These are phyloP conservation scores for Psilocybe subaeruginosa DNA, from an alignment of 768 basidiomycete species.

Conservation along the genomic window DNA sequence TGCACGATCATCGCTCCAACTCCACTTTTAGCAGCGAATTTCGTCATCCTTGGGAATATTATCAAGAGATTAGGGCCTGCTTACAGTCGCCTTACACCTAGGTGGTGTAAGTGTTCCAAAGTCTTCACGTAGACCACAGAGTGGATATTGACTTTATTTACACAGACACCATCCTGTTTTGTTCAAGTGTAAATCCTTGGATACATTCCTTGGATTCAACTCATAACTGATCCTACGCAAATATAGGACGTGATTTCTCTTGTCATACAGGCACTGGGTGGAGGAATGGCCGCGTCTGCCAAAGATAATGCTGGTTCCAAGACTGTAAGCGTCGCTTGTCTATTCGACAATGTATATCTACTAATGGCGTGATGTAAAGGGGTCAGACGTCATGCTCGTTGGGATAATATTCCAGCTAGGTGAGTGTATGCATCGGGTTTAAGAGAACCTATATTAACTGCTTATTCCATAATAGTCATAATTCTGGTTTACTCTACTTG, in stretches of 20 bases:
- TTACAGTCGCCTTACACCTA: slow-evolving; percentile 53
- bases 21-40: slow-evolving; percentile 58
- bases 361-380: slow-evolving; percentile 28
- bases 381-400: slow-evolving; percentile 52
- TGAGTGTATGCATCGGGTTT: slow-evolving; percentile 4
- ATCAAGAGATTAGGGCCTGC: slow-evolving; percentile 43
- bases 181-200: slow-evolving; percentile 29
- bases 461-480: slow-evolving; percentile 29
- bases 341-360: not conserved
- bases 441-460: too few relatives aligned
- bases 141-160: not conserved
- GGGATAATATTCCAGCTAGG: slow-evolving; percentile 54
- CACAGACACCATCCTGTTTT: slow-evolving; percentile 36
- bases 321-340: not conserved
- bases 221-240: not conserved
- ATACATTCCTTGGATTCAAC: not conserved
- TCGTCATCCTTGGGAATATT: slow-evolving; percentile 53
- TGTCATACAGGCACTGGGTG: slow-evolving; percentile 58
- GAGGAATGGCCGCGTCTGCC: slow-evolving; percentile 45
- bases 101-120: slow-evolving; percentile 29
- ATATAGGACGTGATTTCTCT: slow-evolving; percentile 51
- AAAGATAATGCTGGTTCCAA: slow-evolving; percentile 16
- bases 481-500: slow-evolving; percentile 41
- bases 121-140: not conserved
- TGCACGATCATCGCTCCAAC: slow-evolving; percentile 57